Base-by-base conservation (phyloP, 23 red algal genomes). In the Pyropia haitanensis region DNA sequence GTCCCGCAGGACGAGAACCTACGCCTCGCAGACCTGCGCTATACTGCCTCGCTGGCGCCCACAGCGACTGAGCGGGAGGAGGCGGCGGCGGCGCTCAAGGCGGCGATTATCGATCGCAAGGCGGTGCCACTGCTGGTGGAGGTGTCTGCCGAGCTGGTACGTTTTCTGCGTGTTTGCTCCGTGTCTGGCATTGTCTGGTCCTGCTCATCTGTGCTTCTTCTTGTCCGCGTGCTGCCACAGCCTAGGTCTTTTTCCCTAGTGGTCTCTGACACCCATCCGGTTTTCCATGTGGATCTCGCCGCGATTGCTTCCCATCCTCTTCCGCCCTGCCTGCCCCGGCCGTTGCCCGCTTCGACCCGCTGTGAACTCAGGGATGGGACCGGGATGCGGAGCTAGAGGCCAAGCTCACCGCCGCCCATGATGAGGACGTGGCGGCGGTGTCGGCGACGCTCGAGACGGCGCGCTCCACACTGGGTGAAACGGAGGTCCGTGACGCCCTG, bases 401-500 rank as follows among this genome's bases (percentile, higher is more conserved):
- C 8, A 49, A 51, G 1, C 28, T 90, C 28, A 60, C 73, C 29
- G n/a, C 61, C 14, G 68, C 79, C 10, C 75, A 73, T 21, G 67
- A 68, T 13, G 78, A 76, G 27, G 73, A 85, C 27, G 57, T 90
- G 1, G 71, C 61, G 30, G 70, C 75, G 20, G 60, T 90, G 22
- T 70, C 91, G 52, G 73, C 64, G 0, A 89, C 77, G 60, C 58
- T 98, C 10, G 77, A 75, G 48, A 86, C 91, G 26, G 85, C 85
- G 1, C 71, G 83, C 33, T 71, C 85, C 44, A 89, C 91, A 56
- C 56, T 82, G 3, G 94, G 94, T 14, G 94, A 98, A 63, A 91
- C 67, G 20, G 94, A 98, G 68, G 94, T 98, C 10, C 86, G 88
- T 20, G 85, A 98, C 55, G 94, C 94, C 3, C 63, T 91, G 13